Percentiles rank a stretch among this genome's conserved stretches.
phyloP scores from a whole-genome alignment of 2,329 filamentous ascomycete genomes.

The Aureobasidium lini region DNA sequence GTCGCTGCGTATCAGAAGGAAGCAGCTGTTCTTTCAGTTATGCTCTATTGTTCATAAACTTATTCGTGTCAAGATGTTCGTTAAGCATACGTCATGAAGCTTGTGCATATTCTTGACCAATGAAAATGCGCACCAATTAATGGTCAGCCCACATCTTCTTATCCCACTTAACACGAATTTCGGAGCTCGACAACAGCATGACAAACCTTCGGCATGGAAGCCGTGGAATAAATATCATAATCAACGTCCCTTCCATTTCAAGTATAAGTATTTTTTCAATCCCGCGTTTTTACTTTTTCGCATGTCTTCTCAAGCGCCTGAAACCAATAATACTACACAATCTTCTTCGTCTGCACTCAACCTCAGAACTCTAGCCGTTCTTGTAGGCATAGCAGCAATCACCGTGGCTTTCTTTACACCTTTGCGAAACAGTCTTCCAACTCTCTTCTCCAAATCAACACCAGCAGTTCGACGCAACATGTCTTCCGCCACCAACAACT shows the following conservation, averaged over 20 bases:
- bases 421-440: constrained; percentile 31
- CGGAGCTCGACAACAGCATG: background rate
- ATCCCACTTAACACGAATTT: constrained; percentile 1
- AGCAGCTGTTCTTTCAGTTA: too few species aligned
- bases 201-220: constrained; percentile 1
- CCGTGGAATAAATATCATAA: constrained; percentile 8
- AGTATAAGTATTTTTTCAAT: background rate
- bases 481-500: constrained; percentile 13
- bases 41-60: too few species aligned
- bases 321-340: background rate
- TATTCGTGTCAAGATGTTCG: too few species aligned
- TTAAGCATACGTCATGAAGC: background rate
- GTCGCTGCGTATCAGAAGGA: too few species aligned
- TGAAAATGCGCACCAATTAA: background rate
- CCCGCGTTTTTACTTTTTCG: background rate
- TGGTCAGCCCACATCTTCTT: background rate
- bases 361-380: constrained; percentile 23
- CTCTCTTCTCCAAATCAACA: constrained; percentile 25
- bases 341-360: constrained; percentile 10
- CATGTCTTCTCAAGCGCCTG: constrained; percentile 17
- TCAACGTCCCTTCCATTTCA: background rate
- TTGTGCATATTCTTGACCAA: background rate
- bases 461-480: constrained; percentile 17
- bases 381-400: constrained; percentile 33
- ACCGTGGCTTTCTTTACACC: constrained; percentile 39